These are phyloP conservation scores for Tephrocybe sp. DNA, from an alignment of 768 basidiomycete genomes.

Conservation along the genomic window DNA sequence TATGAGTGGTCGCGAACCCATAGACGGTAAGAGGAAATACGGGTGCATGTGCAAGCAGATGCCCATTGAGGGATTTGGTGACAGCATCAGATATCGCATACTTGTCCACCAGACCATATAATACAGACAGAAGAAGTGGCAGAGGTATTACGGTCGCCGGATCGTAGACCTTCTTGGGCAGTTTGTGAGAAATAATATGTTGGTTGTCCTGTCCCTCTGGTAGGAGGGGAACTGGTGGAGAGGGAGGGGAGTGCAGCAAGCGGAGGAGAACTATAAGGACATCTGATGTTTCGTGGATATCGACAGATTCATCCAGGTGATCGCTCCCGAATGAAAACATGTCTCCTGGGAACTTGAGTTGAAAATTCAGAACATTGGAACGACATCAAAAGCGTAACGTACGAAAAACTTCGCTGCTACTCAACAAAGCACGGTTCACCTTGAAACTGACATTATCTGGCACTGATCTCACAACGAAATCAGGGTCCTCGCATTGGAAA, in stretches of 20 bases:
- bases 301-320: constrained; percentile 36
- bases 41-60: constrained; percentile 55
- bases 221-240: constrained; percentile 37
- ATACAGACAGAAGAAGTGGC: constrained; percentile 53
- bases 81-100: constrained; percentile 54
- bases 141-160: constrained; percentile 56
- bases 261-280: constrained; percentile 51
- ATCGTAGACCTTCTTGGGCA: constrained; percentile 36
- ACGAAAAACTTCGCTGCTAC: constrained; percentile 66
- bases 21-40: constrained; percentile 60
- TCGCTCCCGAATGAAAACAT: constrained; percentile 68
- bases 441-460: constrained; percentile 49
- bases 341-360: constrained; percentile 42
- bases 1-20: constrained; percentile 46
- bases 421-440: constrained; percentile 49
- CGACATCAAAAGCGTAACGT: constrained; percentile 23
- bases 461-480: constrained; percentile 57
- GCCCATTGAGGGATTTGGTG: constrained; percentile 41
- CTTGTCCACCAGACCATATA: constrained; percentile 65
- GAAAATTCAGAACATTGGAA: constrained; percentile 5
- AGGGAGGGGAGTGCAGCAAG: constrained; percentile 55
- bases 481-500: constrained; percentile 48
- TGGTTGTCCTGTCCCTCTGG: constrained; percentile 24
- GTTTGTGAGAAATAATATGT: constrained; percentile 24
- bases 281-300: constrained; percentile 54